Evolutionary conservation across 2,329 filamentous ascomycete species (phyloP).

Genomic region (Didymella exigua): DNA sequence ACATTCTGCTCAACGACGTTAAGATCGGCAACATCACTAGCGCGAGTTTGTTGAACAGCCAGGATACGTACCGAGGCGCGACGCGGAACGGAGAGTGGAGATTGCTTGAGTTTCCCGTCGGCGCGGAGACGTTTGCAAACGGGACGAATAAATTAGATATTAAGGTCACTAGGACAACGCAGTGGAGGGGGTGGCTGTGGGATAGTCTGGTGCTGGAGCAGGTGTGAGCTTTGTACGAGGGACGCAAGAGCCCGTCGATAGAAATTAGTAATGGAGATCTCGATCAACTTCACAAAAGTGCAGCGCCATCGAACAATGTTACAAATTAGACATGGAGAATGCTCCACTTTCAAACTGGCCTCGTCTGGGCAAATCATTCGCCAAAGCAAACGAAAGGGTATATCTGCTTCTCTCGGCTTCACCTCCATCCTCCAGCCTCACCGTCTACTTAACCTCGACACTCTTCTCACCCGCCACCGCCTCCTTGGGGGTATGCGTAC

Average conservation of each 20-base stretch:
- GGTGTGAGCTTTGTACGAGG: no score
- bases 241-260: no score
- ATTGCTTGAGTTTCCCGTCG: slow-evolving; percentile 51
- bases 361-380: no score
- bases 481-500: slow-evolving; percentile 31
- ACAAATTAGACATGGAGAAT: no score
- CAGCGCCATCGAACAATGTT: no score
- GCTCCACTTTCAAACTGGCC: no score
- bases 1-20: slow-evolving; percentile 51
- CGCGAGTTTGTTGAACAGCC: slow-evolving; percentile 50
- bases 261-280: no score
- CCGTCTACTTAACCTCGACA: slow-evolving; percentile 18
- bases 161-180: slow-evolving; percentile 42
- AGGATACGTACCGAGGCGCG: slow-evolving; percentile 55
- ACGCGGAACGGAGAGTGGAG: slow-evolving; percentile 57
- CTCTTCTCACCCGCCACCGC: slow-evolving; percentile 19
- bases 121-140: slow-evolving; percentile 33
- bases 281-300: no score
- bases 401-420: no score
- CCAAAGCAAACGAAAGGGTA: no score
- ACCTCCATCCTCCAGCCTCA: no score
- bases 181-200: slow-evolving; percentile 53
- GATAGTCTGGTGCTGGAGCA: slow-evolving; percentile 50
- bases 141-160: slow-evolving; percentile 49
- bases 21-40: slow-evolving; percentile 51